A percentile compares a stretch with the other conserved stretches of the same genome.
Evolutionary conservation across 495 filamentous ascomycete species (phyloP).

Genomic region (Penicillium fimorum): DNA sequence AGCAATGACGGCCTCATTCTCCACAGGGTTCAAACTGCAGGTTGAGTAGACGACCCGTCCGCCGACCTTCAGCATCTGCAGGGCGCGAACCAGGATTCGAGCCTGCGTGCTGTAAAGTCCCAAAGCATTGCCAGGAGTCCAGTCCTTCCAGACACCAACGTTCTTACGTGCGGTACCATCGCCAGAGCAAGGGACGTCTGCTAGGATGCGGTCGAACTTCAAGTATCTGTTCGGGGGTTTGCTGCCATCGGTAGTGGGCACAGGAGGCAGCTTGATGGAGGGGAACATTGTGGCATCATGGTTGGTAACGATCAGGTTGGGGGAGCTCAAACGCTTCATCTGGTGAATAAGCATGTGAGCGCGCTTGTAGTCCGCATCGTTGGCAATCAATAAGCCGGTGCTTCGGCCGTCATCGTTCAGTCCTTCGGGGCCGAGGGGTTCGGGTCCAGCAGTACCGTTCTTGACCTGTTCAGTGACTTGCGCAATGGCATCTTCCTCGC

Average conservation of each 20-base stretch:
- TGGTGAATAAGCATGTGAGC: conserved; percentile 96
- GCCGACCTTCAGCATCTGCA: conserved; percentile 95
- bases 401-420: conserved; percentile 80
- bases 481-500: conserved; percentile 79
- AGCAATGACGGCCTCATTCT: conserved; percentile 92
- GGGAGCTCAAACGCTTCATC: conserved; percentile 92
- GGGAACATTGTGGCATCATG: conserved; percentile 97
- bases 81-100: conserved; percentile 83
- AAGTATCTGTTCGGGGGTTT: conserved; percentile 67
- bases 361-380: conserved; percentile 93
- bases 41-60: conserved; percentile 95
- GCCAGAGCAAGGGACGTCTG: conserved; percentile 95
- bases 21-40: conserved; percentile 95
- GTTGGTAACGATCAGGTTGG: conserved; percentile 95
- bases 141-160: conserved; percentile 87
- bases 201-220: conserved; percentile 94
- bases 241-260: conserved; percentile 47
- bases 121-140: conserved; percentile 78
- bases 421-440: conserved; percentile 44
- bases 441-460: conserved; percentile 47
- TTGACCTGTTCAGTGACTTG: conserved; percentile 55
- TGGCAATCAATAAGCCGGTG: conserved; percentile 89
- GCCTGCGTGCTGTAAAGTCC: conserved; percentile 82
- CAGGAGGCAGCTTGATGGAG: conserved; percentile 69
- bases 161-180: conserved; percentile 95